Evolutionary conservation across 371 early-diverging fungal species (phyloP), one percentile per base, ranked within the genome.

Genomic region (Fennellomyces sp.): DNA sequence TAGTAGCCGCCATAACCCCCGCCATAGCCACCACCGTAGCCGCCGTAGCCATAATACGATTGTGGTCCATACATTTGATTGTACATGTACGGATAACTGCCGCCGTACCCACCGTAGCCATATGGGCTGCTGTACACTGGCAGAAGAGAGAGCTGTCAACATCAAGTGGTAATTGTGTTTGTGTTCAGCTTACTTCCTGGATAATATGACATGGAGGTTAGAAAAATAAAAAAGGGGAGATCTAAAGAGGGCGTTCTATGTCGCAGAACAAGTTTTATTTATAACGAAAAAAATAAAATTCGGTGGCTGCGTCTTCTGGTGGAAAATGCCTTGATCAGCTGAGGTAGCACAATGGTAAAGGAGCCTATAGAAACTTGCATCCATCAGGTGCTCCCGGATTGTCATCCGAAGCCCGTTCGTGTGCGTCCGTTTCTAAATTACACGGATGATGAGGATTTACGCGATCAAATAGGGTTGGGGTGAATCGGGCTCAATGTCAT

Each of bases 61-160:
- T 39, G 41, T 21, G 55, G 31, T 13, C 36, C 27, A 45, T 60
- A 51, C 27, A 39, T 19, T 11, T 63, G 64, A 45, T 36, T 47
- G 48, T 58, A 64, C 19, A 47, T 19, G 51, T 62, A 62, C 27
- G 63, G 63, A 39, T 51, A 50, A 13, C 60, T 45, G 31, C 54
- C 52, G 2, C 57, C 47, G n/a, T 41, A 41, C 6, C 41, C 41
- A 41, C 41, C 41, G n/a, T 41, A 41, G 10, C 41, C 41, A n/a
- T 39, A 54, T 7, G 55, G 55, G n/a, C 17, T 35, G 25, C 26
- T 39, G 28, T 54, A 54, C 55, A 54, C 55, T 54, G 26, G 4
- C 17, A 17, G 2, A 38, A 21, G 21, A 35, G 10, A 8, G 11
- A 6, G 28, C 39, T 38, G 39, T 19, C 3, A 10, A 21, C n/a